phyloP scores from a whole-genome alignment of 176 grass and related monocot genomes.

The Carex littledalei region DNA sequence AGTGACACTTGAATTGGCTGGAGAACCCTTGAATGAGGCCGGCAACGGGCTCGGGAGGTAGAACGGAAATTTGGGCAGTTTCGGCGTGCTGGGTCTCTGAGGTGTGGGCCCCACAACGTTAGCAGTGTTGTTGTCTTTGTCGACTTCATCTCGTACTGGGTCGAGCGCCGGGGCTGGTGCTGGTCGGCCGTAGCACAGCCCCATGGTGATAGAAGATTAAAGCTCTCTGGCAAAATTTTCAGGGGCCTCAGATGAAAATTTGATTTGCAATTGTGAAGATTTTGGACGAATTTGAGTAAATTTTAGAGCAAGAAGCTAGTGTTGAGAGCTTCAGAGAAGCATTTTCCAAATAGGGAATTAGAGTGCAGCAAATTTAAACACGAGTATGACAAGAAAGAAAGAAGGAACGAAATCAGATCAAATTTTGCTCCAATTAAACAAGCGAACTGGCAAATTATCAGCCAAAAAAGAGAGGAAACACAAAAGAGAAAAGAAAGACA shows the following conservation, averaged over 20 bases:
- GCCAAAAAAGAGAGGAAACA: background rate
- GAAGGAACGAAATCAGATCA: background rate
- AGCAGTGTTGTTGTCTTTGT: constrained; percentile 12
- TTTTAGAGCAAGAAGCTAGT: background rate
- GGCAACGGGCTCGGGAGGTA: constrained; percentile 93
- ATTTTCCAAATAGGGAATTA: constrained; percentile 2
- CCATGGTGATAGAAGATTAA: constrained; percentile 41
- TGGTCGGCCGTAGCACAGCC: constrained; percentile 80
- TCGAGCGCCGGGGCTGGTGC: constrained; percentile 47
- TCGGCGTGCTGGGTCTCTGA: constrained; percentile 54
- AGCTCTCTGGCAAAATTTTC: constrained; percentile 8
- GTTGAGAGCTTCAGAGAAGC: background rate
- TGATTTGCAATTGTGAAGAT: constrained; percentile 3
- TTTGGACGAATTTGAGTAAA: background rate
- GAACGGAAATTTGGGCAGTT: constrained; percentile 87
- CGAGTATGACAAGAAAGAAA: background rate
- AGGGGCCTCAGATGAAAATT: constrained; percentile 2
- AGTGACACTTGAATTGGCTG: constrained; percentile 82
- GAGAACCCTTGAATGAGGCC: constrained; percentile 81
- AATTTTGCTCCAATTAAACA: constrained; percentile 16
- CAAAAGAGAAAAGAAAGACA: constrained; percentile 6
- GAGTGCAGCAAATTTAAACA: background rate
- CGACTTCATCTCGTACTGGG: constrained; percentile 35
- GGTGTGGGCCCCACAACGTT: constrained; percentile 27
- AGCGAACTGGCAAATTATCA: background rate